Evolutionary conservation across 805 yeast species (phyloP), one percentile per base, ranked within the genome.

Genomic region (Suhomyces canberraensis): DNA sequence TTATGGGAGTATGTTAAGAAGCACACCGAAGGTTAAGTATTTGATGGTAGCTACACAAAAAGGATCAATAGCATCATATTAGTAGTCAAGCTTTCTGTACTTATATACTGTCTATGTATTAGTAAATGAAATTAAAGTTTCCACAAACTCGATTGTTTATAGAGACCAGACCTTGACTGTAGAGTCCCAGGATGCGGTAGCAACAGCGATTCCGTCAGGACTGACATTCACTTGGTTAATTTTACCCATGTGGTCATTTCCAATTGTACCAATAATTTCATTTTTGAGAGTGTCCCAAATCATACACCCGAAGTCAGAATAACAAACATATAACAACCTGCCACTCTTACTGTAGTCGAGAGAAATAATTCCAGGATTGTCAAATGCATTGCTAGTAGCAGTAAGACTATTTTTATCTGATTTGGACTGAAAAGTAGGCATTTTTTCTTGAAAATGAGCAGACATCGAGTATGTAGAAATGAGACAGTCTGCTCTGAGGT

Each of bases 1-100:
- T 73, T 91, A 62, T 89, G 95, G 95, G 98, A 91, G 47, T 90
- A 84, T 59, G 95, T 91, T 28, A 81, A 81, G 63, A 86, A 83
- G 63, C 81, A 86, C 50, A 61, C 64, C 16, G 67, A 60, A 27
- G 36, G 34, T n/a, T 36, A 31, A 21, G 13, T 24, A 24, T n/a
- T n/a, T 24, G 26, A 24, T n/a, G 6, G 26, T n/a, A 24, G 13
- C 22, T 7, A 7, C 9, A 9, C 22, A 20, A 20, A 20, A 20
- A 20, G 22, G 22, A 9, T 9, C 22, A 20, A 7, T 20, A 20
- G 8, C 7, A 9, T 9, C 9, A 20, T 20, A 8, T 8, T n/a
- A 5, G 13, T 5, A 24, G 26, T 6, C 13, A 24, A 8, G 13
- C 14, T 9, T 9, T 24, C 11, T 29, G n/a, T 29, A 29, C 31